A percentile compares a stretch with the other conserved stretches of the same genome.
Conservation (phyloP, 75 land plant species). For the Chamaecyparis obtusa region DNA sequence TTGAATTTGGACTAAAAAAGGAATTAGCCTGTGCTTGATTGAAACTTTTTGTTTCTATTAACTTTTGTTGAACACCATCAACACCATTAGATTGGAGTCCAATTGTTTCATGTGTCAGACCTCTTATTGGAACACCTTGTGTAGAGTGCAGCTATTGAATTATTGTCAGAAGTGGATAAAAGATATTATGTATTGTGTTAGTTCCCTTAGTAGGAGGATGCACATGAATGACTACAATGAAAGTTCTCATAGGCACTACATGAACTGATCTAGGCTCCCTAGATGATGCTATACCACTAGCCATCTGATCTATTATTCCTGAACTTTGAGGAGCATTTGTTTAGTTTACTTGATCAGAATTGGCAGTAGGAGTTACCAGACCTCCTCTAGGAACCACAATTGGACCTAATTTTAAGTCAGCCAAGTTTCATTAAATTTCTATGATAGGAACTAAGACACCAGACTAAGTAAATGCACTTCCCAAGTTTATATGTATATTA, state of each 20-base stretch:
- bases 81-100: slow-evolving; percentile 11
- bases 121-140: slow-evolving; percentile 10
- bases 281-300: slow-evolving; percentile 12
- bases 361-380: slow-evolving; percentile 4
- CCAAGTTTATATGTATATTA: slow-evolving; percentile 45
- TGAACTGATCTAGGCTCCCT: slow-evolving; percentile 55
- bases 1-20: slow-evolving; percentile 16
- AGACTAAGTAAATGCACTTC: slow-evolving; percentile 9
- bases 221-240: slow-evolving; percentile 58
- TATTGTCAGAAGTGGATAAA: slow-evolving; percentile 69
- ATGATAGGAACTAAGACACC: background rate
- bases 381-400: background rate
- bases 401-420: background rate
- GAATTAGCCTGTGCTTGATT: background rate
- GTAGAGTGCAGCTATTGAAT: slow-evolving; percentile 42
- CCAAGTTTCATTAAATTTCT: background rate
- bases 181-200: slow-evolving; percentile 24
- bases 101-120: slow-evolving; percentile 7
- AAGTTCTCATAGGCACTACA: slow-evolving; percentile 61
- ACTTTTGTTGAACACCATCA: slow-evolving; percentile 20
- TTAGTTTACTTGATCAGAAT: slow-evolving; percentile 22
- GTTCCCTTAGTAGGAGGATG: slow-evolving; percentile 26
- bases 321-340: slow-evolving; percentile 24
- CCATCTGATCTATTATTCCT: slow-evolving; percentile 14
- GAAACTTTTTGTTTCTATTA: background rate